Evolutionary conservation across 2,329 filamentous ascomycete genomes (phyloP), one percentile per base, ranked within the genome.

Genomic region (Leptographium flavum): DNA sequence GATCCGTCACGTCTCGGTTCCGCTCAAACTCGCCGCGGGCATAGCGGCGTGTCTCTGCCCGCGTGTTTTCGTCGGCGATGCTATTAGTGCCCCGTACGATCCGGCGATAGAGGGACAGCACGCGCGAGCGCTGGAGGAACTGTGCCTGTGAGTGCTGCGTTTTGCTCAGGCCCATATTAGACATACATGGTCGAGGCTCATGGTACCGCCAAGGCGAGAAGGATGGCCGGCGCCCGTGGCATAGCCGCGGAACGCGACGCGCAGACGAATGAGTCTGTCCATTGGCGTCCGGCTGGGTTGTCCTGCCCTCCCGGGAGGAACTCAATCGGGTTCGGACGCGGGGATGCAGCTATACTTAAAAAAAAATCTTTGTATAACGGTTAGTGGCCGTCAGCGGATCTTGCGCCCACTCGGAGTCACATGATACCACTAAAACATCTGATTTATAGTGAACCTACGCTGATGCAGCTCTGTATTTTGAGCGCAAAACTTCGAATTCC

Each of bases 11-110:
- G 45, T 60, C 52, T 22, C 69, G 68, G 53, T 78, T 71, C 46
- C 75, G 67, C 58, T 78, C 72, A 55, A 81, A 79, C 55, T 81
- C 77, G 47, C 71, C 68, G 19, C 75, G 68, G 31, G 69, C 76
- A 58, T 71, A 78, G 45, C 60, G 62, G 46, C 69, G 63, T 7
- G 74, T 76, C 56, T 81, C 77, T n/a, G 61, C 60, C 42, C 67
- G 70, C 5, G 73, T 73, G 3, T 54, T 58, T 8, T 63, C 56
- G 53, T 81, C 73, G 15, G 52, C 45, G 46, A 81, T 79, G 46
- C 59, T 62, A 30, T 61, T 61, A 2, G 71, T 75, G 48, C 69
- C 69, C 22, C 76, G 71, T 30, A 80, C 56, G 45, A 81, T 71
- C 17, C 62, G 65, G 31, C 77, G 68, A 58, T 79, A 81, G 38